Base-by-base conservation (phyloP, 2,329 filamentous ascomycete species). In the Colletotrichum melonis region DNA sequence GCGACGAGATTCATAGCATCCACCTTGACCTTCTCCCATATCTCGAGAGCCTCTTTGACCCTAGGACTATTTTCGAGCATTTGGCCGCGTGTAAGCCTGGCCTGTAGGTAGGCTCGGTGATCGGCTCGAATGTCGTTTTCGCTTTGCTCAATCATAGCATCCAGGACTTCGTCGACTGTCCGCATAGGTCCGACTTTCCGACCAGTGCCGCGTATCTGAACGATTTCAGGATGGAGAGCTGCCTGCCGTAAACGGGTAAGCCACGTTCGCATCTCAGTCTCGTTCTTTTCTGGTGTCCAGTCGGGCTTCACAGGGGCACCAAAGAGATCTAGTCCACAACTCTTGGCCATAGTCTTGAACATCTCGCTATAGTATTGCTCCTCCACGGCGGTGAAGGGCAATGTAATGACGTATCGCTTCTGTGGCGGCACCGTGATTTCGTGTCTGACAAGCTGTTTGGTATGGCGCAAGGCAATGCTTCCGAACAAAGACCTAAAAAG, bases 121-220 rank as follows among this genome's bases (percentile, higher is more conserved):
- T 96, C 92, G 0, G 88, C 83, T 64, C 92, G 89, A 69, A 96
- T 89, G 1, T 84, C 80, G 6, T 85, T 86, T 70, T 96, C 93
- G 56, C 93, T 95, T 78, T 96, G 92, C 68, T 98, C 95, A 71
- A 98, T 92, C 96, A 99, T 98, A 5, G 92, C 91, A 75, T 95
- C 92, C 12, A 99, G 86, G 1, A 98, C 96, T 81, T 98, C 94
- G 22, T 92, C 90, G 1, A 98, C 92, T 0, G 95, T 97, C 14
- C 94, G 89, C 75, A 98, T 86, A 0, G 94, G 92, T 0, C 90
- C 91, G 66, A 87, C 87, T 62, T 87, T 90, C 57, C 89, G 87
- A 1, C 92, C 92, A 6, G 94, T 82, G 0, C 89, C 88, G 74
- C 88, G 89, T 16, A 92, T 87, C 38, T 89, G 89, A 11, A 88